A percentile compares a stretch with the other conserved stretches of the same genome.
Evolutionary conservation across 331 rosid genomes (phyloP).

Genomic region (Cydonia oblonga): DNA sequence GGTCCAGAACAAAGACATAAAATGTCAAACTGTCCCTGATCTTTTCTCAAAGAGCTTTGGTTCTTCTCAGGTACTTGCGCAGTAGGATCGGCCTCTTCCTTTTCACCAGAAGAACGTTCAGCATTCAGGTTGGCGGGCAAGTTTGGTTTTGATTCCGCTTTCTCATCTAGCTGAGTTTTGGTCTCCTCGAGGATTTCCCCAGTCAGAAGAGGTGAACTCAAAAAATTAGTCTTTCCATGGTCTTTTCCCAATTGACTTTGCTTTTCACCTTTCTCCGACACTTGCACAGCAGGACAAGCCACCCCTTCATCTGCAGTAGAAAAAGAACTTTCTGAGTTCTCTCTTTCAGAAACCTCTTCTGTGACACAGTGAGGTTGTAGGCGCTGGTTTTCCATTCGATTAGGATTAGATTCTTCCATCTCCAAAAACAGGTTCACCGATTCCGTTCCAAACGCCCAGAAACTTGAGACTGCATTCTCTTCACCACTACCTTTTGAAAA

Average conservation of each 20-base stretch:
- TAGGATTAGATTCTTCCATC: slow-evolving; percentile 4
- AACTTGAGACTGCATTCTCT: background rate
- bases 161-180: slow-evolving; percentile 11
- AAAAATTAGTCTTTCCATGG: background rate
- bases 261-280: slow-evolving; percentile 13
- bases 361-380: background rate
- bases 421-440: slow-evolving; percentile 9
- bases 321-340: background rate
- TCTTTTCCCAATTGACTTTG: slow-evolving; percentile 8
- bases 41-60: slow-evolving; percentile 5
- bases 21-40: background rate
- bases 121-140: background rate
- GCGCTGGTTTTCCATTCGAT: slow-evolving; percentile 1
- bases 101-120: slow-evolving; percentile 4
- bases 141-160: slow-evolving; percentile 12
- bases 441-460: slow-evolving; percentile 17
- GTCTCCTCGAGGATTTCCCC: slow-evolving; percentile 12
- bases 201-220: background rate
- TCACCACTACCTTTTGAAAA: slow-evolving; percentile 7
- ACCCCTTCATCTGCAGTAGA: background rate
- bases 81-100: background rate
- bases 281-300: background rate
- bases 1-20: background rate
- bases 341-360: background rate
- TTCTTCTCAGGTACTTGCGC: slow-evolving; percentile 12